A percentile compares a stretch with the other conserved stretches of the same genome.
phyloP scores from a whole-genome alignment of 208 protist species.

The Strigomonas culicis region DNA sequence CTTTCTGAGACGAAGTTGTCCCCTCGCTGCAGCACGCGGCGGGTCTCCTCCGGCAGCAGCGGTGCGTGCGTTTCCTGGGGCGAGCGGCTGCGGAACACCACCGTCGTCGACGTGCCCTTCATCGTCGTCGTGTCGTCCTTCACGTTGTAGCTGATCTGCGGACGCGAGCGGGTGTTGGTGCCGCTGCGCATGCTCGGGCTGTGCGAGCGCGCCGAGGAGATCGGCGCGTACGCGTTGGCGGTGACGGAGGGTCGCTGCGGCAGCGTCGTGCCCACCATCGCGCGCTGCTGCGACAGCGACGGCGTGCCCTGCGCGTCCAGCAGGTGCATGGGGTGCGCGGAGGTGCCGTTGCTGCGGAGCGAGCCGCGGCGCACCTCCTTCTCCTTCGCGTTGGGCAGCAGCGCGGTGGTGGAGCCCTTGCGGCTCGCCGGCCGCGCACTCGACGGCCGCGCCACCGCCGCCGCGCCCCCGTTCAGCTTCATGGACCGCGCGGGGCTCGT shows the following conservation, averaged over 20 bases:
- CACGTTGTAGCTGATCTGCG: slow-evolving; percentile 43
- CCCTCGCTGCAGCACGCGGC: slow-evolving; percentile 11
- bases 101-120: slow-evolving; percentile 62
- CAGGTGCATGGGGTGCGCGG: background rate
- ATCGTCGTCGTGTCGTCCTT: slow-evolving; percentile 33
- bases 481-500: background rate
- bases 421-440: slow-evolving; percentile 6
- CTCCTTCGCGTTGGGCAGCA: no score
- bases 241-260: background rate
- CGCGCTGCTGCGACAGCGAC: slow-evolving; percentile 4
- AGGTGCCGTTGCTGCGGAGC: no score
- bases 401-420: background rate
- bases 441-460: background rate
- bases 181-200: slow-evolving; percentile 29
- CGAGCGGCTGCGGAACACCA: slow-evolving; percentile 29
- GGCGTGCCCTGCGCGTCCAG: background rate
- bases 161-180: slow-evolving; percentile 41
- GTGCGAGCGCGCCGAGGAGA: slow-evolving; percentile 22
- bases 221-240: background rate
- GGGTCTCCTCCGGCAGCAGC: background rate
- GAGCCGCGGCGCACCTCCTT: no score
- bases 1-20: slow-evolving; percentile 26
- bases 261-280: background rate
- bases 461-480: background rate
- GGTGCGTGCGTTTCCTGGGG: background rate